A percentile compares a stretch with the other conserved stretches of the same genome.
Evolutionary conservation across 1,284 basidiomycete genomes (phyloP).

Genomic region (Ganoderma boninense): DNA sequence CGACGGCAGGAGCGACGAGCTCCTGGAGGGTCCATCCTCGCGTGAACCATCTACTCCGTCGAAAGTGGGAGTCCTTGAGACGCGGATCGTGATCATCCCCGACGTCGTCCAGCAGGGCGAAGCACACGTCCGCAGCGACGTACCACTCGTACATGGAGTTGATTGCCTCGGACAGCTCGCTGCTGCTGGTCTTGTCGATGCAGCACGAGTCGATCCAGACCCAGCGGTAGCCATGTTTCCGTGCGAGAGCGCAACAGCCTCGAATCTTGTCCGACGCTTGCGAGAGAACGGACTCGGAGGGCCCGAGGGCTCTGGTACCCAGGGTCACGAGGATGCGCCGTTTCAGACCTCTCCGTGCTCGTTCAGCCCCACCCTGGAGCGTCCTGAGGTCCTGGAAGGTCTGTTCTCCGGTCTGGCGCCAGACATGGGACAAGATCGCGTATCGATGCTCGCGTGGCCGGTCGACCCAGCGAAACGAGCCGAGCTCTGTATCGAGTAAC

Average conservation of each 20-base stretch:
- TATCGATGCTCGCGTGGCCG: conserved; percentile 29
- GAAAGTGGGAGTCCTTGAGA: conserved; percentile 27
- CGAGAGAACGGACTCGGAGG: conserved; percentile 6
- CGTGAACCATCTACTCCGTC: conserved; percentile 30
- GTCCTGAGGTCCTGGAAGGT: conserved; percentile 29
- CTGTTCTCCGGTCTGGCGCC: conserved; percentile 24
- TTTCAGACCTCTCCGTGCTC: conserved; percentile 6
- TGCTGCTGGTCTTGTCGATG: conserved; percentile 34
- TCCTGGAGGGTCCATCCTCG: conserved; percentile 33
- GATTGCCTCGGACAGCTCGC: conserved; percentile 32
- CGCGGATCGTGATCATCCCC: conserved; percentile 28
- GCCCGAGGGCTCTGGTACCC: neutral
- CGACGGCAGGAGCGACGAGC: conserved; percentile 27
- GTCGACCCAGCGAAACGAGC: conserved; percentile 24
- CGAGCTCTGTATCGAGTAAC: conserved; percentile 25
- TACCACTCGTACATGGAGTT: conserved; percentile 35
- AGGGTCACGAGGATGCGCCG: neutral
- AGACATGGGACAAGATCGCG: conserved; percentile 30
- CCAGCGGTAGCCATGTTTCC: conserved; percentile 26
- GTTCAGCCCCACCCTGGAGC: conserved; percentile 8
- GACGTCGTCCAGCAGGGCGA: conserved; percentile 29
- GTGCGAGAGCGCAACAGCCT: conserved; percentile 27
- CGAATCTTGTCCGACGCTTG: conserved; percentile 23
- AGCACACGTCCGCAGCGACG: conserved; percentile 30
- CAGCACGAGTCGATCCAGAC: conserved; percentile 34